Percentiles rank a stretch among this genome's conserved stretches.
Conservation (phyloP, 2,329 filamentous ascomycete species). For the Alternaria ventricosa region DNA sequence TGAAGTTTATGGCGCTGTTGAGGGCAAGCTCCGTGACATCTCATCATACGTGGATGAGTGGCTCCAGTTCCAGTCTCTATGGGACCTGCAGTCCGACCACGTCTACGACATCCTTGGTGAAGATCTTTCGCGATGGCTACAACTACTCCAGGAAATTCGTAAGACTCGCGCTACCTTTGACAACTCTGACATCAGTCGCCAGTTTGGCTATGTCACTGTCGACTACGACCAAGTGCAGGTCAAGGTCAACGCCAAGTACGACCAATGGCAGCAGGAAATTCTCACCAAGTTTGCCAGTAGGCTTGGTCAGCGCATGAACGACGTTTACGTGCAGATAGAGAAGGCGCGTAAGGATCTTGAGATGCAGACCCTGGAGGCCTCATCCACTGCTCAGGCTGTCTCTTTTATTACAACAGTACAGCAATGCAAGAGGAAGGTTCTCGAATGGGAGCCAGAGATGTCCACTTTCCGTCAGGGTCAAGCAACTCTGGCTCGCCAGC, state of each 20-base stretch:
- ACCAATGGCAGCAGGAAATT: constrained; percentile 99
- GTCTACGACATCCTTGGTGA: constrained; percentile 93
- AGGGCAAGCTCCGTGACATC: constrained; percentile 81
- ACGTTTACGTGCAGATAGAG: constrained; percentile 90
- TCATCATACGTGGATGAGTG: constrained; percentile 93
- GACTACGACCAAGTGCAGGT: constrained; percentile 99
- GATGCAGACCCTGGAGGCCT: constrained; percentile 87
- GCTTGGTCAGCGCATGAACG: constrained; percentile 87
- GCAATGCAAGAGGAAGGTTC: constrained; percentile 92
- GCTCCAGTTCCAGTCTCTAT: constrained; percentile 97
- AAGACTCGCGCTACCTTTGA: constrained; percentile 97
- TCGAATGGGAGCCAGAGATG: constrained; percentile 92
- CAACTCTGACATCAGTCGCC: constrained; percentile 89
- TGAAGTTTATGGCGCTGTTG: constrained; percentile 81
- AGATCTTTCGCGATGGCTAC: constrained; percentile 89
- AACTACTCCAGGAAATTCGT: constrained; percentile 94
- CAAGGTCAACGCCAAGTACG: constrained; percentile 98
- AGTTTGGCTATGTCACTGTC: constrained; percentile 92
- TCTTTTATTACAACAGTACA: constrained; percentile 99
- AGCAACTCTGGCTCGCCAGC: constrained; percentile 85
- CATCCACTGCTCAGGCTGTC: constrained; percentile 94
- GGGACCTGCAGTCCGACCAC: constrained; percentile 95
- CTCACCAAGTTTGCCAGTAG: constrained; percentile 89
- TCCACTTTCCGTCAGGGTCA: constrained; percentile 96
- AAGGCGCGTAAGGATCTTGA: constrained; percentile 90